phyloP scores from a whole-genome alignment of 2,329 filamentous ascomycete genomes.

The Cercospora beticola region DNA sequence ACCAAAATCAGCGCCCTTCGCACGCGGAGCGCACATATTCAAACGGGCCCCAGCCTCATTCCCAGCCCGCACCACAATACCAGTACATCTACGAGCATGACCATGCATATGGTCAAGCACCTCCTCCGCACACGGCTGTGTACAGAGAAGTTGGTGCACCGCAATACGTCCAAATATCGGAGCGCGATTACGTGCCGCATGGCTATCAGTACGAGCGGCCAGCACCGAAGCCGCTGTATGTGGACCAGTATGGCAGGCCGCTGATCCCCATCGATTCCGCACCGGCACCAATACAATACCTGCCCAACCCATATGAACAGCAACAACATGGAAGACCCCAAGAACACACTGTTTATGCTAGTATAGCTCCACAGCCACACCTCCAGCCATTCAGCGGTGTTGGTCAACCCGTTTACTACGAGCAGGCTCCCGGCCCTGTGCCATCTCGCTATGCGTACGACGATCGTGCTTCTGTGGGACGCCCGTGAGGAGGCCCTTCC shows the following conservation, averaged over 20 bases:
- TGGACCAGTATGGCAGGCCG: slow-evolving; percentile 37
- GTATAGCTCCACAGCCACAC: slow-evolving; percentile 13
- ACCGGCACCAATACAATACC: slow-evolving; percentile 32
- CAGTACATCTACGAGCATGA: slow-evolving; percentile 30
- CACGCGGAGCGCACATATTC: slow-evolving; percentile 21
- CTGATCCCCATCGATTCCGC: slow-evolving; percentile 33
- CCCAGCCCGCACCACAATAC: slow-evolving; percentile 28
- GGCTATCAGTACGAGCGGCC: slow-evolving; percentile 28
- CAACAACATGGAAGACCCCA: slow-evolving; percentile 21
- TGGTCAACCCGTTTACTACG: slow-evolving; percentile 19
- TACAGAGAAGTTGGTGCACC: slow-evolving; percentile 20
- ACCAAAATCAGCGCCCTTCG: slow-evolving; percentile 27
- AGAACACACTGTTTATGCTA: slow-evolving; percentile 24
- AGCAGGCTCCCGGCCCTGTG: slow-evolving; percentile 6
- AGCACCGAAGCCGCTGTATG: slow-evolving; percentile 32
- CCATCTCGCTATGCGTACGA: slow-evolving; percentile 23
- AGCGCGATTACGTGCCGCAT: slow-evolving; percentile 20
- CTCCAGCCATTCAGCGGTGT: slow-evolving; percentile 22
- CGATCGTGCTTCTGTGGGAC: slow-evolving; percentile 25
- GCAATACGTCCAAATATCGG: slow-evolving; percentile 29
- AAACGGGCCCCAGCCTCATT: neutral
- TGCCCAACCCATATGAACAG: slow-evolving; percentile 31
- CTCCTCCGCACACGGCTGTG: slow-evolving; percentile 13
- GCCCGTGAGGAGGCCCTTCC: slow-evolving; percentile 5
- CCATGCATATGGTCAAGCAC: slow-evolving; percentile 22